Evolutionary conservation across 2,329 filamentous ascomycete genomes (phyloP).

Genomic region (Neofusicoccum cordaticola): DNA sequence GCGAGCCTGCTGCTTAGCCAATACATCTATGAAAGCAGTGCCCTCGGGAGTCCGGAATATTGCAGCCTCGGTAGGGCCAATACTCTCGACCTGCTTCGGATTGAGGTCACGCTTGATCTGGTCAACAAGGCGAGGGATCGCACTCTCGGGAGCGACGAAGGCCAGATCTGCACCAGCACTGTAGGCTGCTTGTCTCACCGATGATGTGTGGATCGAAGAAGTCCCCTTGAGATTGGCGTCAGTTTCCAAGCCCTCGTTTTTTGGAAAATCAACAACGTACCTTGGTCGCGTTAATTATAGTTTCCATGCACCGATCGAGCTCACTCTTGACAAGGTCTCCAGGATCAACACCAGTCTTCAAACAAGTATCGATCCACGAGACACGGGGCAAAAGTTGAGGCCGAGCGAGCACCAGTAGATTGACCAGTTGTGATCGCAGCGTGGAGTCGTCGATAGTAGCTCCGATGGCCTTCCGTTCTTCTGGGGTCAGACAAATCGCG

Average conservation of each 20-base stretch:
- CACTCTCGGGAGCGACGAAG: slow-evolving; percentile 83
- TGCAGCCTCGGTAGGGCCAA: slow-evolving; percentile 85
- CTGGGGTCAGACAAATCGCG: slow-evolving; percentile 60
- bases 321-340: slow-evolving; percentile 69
- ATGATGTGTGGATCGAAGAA: slow-evolving; percentile 23
- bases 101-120: slow-evolving; percentile 74
- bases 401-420: slow-evolving; percentile 74
- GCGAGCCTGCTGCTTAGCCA: slow-evolving; percentile 74
- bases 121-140: slow-evolving; percentile 72
- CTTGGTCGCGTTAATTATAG: slow-evolving; percentile 60
- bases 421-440: slow-evolving; percentile 69
- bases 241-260: neutral
- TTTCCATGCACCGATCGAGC: slow-evolving; percentile 62
- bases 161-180: slow-evolving; percentile 85
- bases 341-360: slow-evolving; percentile 78
- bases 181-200: slow-evolving; percentile 69
- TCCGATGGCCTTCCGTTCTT: slow-evolving; percentile 48
- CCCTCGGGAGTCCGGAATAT: slow-evolving; percentile 91
- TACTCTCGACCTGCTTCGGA: slow-evolving; percentile 62
- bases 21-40: slow-evolving; percentile 82
- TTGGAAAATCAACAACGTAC: slow-evolving; percentile 43
- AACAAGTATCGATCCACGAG: slow-evolving; percentile 86
- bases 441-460: slow-evolving; percentile 46
- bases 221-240: slow-evolving; percentile 22
- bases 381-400: slow-evolving; percentile 72